Conservation (phyloP, 805 yeast species). For the Wickerhamiella nectarea region DNA sequence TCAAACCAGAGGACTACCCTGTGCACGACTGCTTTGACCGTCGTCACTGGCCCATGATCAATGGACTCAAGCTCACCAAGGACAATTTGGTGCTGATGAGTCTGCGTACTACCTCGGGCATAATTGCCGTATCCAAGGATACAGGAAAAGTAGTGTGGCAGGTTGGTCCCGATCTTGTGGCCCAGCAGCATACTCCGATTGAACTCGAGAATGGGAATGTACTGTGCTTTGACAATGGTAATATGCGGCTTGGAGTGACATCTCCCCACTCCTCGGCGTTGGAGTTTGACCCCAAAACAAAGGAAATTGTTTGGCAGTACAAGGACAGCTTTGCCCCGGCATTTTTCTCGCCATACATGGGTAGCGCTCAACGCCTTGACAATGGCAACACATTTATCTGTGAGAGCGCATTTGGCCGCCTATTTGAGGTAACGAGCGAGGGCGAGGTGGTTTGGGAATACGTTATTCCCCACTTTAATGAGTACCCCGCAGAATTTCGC, state of each 20-base stretch:
- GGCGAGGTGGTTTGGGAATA: not conserved
- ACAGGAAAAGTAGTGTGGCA: not conserved
- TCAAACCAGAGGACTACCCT: not conserved
- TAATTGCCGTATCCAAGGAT: not conserved
- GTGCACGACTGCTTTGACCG: not conserved
- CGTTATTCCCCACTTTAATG: not conserved
- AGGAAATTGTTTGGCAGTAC: not conserved
- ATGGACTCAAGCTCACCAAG: not conserved
- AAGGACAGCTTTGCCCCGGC: not conserved
- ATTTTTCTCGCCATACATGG: not conserved
- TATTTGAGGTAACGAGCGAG: not conserved
- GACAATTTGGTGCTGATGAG: not conserved
- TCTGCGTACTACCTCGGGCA: not conserved
- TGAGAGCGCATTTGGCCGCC: not conserved
- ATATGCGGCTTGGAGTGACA: conserved; percentile 5
- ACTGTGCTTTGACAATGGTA: conserved; percentile 9
- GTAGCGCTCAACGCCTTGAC: not conserved
- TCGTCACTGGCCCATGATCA: not conserved
- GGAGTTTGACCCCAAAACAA: conserved; percentile 3
- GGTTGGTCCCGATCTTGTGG: not conserved
- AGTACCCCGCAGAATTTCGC: not conserved
- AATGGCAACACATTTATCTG: not conserved
- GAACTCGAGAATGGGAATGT: conserved; percentile 8
- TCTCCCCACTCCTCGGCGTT: conserved; percentile 1
- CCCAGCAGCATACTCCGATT: not conserved